phyloP scores from a whole-genome alignment of 805 yeast species.

The Tetrapisispora pingtungensis region DNA sequence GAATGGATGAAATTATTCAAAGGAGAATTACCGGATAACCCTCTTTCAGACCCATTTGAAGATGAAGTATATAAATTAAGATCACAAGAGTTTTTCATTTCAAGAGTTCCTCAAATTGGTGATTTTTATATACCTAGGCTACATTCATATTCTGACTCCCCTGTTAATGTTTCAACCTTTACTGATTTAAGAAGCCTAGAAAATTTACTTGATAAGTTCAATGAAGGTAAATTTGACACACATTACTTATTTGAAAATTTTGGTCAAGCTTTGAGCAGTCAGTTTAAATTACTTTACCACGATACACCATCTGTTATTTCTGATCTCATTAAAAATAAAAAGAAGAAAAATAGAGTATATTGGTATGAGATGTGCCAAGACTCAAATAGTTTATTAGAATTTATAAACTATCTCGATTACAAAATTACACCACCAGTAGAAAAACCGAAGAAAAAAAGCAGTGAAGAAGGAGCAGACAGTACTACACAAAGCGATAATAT shows the following conservation, averaged over 20 bases:
- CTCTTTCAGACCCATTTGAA: slow-evolving; percentile 16
- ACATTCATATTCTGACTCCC: slow-evolving; percentile 12
- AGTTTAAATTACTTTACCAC: slow-evolving; percentile 22
- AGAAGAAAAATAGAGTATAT: slow-evolving; percentile 9
- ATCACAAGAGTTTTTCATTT: slow-evolving; percentile 19
- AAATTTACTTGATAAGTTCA: slow-evolving; percentile 13
- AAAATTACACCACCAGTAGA: slow-evolving; percentile 6
- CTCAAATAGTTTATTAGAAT: slow-evolving; percentile 15
- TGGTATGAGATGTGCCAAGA: slow-evolving; percentile 27
- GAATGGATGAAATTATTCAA: slow-evolving; percentile 16
- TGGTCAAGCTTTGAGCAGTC: slow-evolving; percentile 15
- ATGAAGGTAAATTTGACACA: slow-evolving; percentile 18
- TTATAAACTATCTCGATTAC: slow-evolving; percentile 16
- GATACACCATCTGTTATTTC: slow-evolving; percentile 18
- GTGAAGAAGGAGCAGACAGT: neutral
- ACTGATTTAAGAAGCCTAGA: slow-evolving; percentile 14
- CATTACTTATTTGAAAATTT: slow-evolving; percentile 15
- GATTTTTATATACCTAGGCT: slow-evolving; percentile 23
- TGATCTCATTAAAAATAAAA: slow-evolving; percentile 10
- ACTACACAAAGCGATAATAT: slow-evolving; percentile 1
- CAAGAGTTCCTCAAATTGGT: slow-evolving; percentile 21
- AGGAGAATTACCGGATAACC: slow-evolving; percentile 16
- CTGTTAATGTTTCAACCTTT: slow-evolving; percentile 12
- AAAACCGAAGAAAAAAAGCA: neutral
- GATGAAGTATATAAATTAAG: slow-evolving; percentile 19